Evolutionary conservation across 495 filamentous ascomycete genomes (phyloP), one percentile per base, ranked within the genome.

Genomic region (Lophiotrema nucula): DNA sequence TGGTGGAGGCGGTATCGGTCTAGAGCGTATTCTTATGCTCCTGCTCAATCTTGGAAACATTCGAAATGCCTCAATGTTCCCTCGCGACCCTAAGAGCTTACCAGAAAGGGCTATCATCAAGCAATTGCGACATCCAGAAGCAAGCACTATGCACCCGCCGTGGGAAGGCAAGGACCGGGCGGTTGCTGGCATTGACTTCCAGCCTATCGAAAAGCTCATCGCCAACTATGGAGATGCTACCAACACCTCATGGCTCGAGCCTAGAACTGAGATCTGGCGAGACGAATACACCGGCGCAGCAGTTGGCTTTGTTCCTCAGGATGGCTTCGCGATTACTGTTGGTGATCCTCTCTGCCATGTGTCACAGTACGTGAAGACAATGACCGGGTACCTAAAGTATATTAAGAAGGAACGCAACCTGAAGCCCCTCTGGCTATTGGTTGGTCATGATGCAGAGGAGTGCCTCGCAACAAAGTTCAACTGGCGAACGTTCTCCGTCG

Each of bases 201-300:
- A 89, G 44, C 77, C 87, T 4, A 68, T 95, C 21, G 88, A 89
- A 65, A 84, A 92, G 57, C 81, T 93, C 43, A 85, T 93, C 66
- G 88, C 86, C 57, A 95, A 93, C 71, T 95, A 95, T 58, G 90
- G 89, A 45, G 89, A 93, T 68, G 88, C 89, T 15, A 88, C 89
- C 13, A 90, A 92, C 58, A 95, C 89, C 0, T 89, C 88, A 0
- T 95, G 88, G 87, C 81, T 88, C 18, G 90, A 95, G 69, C 84
- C 88, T 4, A 83, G 88, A 13, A 92, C 87, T 67, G 81, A 85
- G 66, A 83, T 93, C 58, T 95, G 87, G 87, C 86, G 89, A 4
- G 86, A 93, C 62, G 74, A 78, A 38, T 69, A 71, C 4, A 92
- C 88, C 0, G 90, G 89, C 41, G 89, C 89, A 4, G 89, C 89